Evolutionary conservation across 371 early-diverging fungal species (phyloP).

Genomic region (Catenaria anguillulae): DNA sequence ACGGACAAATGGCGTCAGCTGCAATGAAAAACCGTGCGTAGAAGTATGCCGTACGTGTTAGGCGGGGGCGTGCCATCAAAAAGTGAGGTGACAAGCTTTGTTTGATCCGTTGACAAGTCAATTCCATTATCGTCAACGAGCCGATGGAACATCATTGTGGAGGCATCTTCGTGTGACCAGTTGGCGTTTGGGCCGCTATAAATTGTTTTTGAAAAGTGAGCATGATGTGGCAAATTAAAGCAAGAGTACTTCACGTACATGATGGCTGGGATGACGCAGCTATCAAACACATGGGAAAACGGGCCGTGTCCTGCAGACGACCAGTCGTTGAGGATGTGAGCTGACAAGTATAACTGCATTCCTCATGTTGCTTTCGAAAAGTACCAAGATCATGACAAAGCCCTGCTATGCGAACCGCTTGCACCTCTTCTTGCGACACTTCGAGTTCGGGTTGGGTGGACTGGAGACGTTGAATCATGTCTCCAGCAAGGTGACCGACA

Average conservation of each 20-base stretch:
- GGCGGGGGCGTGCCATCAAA: slow-evolving; percentile 52
- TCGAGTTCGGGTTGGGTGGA: slow-evolving; percentile 63
- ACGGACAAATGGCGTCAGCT: too few relatives aligned
- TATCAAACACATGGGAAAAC: slow-evolving; percentile 88
- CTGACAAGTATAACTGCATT: too few relatives aligned
- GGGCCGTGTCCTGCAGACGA: slow-evolving; percentile 56
- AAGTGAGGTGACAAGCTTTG: slow-evolving; percentile 67
- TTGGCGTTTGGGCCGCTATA: not conserved
- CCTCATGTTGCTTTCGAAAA: too few relatives aligned
- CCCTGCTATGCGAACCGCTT: slow-evolving; percentile 80
- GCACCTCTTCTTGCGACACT: slow-evolving; percentile 58
- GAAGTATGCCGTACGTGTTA: too few relatives aligned
- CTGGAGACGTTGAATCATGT: slow-evolving; percentile 49
- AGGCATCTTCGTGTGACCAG: slow-evolving; percentile 84
- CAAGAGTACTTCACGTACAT: slow-evolving; percentile 15
- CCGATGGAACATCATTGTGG: slow-evolving; percentile 76
- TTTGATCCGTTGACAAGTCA: slow-evolving; percentile 46
- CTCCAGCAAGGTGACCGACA: slow-evolving; percentile 65
- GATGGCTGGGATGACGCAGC: slow-evolving; percentile 56
- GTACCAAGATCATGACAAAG: slow-evolving; percentile 85
- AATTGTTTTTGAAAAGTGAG: too few relatives aligned
- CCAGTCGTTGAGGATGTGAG: too few relatives aligned
- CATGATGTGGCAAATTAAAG: too few relatives aligned
- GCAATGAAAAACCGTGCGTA: too few relatives aligned
- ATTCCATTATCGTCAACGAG: slow-evolving; percentile 65